Conservation (phyloP, 2,329 filamentous ascomycete genomes). For the Immersiporthe knoxdaviesiana region DNA sequence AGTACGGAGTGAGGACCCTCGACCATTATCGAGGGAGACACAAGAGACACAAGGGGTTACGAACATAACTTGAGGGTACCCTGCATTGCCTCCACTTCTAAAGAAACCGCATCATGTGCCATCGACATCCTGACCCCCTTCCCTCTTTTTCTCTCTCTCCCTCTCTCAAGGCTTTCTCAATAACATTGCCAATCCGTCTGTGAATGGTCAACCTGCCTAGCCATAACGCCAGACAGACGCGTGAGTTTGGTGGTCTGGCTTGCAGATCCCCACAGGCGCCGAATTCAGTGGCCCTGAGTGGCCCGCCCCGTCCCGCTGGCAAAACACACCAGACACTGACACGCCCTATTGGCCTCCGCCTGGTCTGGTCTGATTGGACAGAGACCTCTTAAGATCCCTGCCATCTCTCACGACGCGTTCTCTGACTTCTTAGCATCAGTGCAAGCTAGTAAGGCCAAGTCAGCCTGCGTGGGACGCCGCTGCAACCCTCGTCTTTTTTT, state of each 20-base stretch:
- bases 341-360: not conserved
- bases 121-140: not conserved
- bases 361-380: slow-evolving; percentile 32
- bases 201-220: not conserved
- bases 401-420: slow-evolving; percentile 34
- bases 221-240: slow-evolving; percentile 24
- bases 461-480: slow-evolving; percentile 28
- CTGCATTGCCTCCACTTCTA: not conserved
- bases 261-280: not conserved
- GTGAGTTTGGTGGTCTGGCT: not conserved
- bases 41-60: not conserved
- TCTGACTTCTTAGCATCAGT: too few relatives aligned
- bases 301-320: slow-evolving; percentile 8
- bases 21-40: not conserved
- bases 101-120: slow-evolving; percentile 4
- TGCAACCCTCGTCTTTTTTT: slow-evolving; percentile 23
- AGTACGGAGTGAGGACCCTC: not conserved
- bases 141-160: too few relatives aligned
- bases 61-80: not conserved
- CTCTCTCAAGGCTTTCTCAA: not conserved
- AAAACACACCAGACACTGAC: not conserved
- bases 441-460: slow-evolving; percentile 24
- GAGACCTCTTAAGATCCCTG: slow-evolving; percentile 36
- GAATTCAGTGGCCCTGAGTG: slow-evolving; percentile 8
- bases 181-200: not conserved